Conservation (phyloP, 2,329 filamentous ascomycete species). For the Penicillium sp. region DNA sequence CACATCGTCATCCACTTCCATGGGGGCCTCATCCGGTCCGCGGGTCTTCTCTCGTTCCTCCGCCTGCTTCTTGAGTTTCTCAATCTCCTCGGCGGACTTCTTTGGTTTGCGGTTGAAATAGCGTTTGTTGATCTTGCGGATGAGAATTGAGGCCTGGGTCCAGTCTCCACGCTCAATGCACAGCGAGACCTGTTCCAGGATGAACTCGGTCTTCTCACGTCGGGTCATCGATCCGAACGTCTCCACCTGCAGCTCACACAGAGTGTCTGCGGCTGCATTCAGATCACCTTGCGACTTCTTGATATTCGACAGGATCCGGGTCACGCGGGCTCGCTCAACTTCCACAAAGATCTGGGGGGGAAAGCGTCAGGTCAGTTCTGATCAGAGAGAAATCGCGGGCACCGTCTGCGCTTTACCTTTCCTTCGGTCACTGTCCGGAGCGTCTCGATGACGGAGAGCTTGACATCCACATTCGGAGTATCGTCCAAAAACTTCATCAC, state of each 20-base stretch:
- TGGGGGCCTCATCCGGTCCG: slow-evolving; percentile 74
- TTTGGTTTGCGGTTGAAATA: slow-evolving; percentile 90
- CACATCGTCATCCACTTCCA: slow-evolving; percentile 82
- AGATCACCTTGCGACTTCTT: slow-evolving; percentile 95
- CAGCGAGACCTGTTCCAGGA: slow-evolving; percentile 88
- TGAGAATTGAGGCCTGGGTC: slow-evolving; percentile 92
- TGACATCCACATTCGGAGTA: slow-evolving; percentile 82
- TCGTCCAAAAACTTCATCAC: slow-evolving; percentile 91
- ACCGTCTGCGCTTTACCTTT: slow-evolving; percentile 62
- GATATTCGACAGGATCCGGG: slow-evolving; percentile 93
- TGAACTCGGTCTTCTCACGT: slow-evolving; percentile 98
- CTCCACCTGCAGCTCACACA: slow-evolving; percentile 97
- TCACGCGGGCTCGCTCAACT: slow-evolving; percentile 94
- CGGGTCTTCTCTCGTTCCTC: slow-evolving; percentile 76
- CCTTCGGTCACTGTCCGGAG: slow-evolving; percentile 95
- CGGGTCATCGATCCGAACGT: slow-evolving; percentile 98
- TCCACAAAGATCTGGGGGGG: slow-evolving; percentile 84
- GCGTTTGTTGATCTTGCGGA: slow-evolving; percentile 93
- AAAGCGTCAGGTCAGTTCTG: slow-evolving; percentile 1
- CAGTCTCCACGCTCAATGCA: slow-evolving; percentile 96
- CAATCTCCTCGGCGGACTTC: slow-evolving; percentile 85
- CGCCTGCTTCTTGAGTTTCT: slow-evolving; percentile 85
- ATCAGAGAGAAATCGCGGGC: not conserved
- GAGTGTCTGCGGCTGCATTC: slow-evolving; percentile 84
- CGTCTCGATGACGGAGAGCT: slow-evolving; percentile 92